Evolutionary conservation across 2,329 filamentous ascomycete species (phyloP).

Genomic region (Metarhizium brunneum): DNA sequence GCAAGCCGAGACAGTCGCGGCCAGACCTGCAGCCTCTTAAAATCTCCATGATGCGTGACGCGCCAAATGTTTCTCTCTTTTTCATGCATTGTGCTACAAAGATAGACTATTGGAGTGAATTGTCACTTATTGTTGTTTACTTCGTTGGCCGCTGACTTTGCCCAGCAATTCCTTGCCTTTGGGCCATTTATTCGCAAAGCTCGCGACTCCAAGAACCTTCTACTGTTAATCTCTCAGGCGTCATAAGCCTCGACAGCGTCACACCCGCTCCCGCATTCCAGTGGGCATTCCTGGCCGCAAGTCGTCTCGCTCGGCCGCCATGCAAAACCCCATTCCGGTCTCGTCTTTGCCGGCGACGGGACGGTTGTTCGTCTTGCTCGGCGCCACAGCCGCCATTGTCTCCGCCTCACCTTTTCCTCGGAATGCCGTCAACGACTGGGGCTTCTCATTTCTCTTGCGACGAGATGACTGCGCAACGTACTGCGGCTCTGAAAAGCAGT

Average conservation of each 20-base stretch:
- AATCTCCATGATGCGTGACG: slow-evolving; percentile 1
- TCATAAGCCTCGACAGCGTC: not conserved
- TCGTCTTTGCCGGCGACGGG: slow-evolving; percentile 6
- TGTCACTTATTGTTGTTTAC: not conserved
- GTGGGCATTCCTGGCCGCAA: not conserved
- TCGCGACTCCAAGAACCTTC: not conserved
- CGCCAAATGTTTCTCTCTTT: not conserved
- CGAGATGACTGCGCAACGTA: slow-evolving; percentile 38
- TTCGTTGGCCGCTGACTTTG: not conserved
- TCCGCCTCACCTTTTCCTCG: slow-evolving; percentile 39
- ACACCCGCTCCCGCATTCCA: slow-evolving; percentile 5
- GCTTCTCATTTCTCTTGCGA: slow-evolving; percentile 40
- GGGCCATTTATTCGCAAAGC: not conserved
- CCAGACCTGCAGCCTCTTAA: slow-evolving; percentile 5
- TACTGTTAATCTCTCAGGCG: too few relatives aligned
- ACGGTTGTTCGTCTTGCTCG: slow-evolving; percentile 28
- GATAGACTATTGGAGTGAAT: too few relatives aligned
- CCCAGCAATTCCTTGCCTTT: not conserved
- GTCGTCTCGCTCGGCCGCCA: not conserved
- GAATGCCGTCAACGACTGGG: slow-evolving; percentile 37
- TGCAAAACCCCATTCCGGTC: slow-evolving; percentile 1
- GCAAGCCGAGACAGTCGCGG: not conserved
- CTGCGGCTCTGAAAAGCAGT: slow-evolving; percentile 46
- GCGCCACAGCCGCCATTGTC: slow-evolving; percentile 20
- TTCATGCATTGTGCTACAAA: not conserved